Percentiles rank a stretch among this genome's conserved stretches.
Conservation (phyloP, 371 early-diverging fungal genomes). For the Gilbertella persicaria region DNA sequence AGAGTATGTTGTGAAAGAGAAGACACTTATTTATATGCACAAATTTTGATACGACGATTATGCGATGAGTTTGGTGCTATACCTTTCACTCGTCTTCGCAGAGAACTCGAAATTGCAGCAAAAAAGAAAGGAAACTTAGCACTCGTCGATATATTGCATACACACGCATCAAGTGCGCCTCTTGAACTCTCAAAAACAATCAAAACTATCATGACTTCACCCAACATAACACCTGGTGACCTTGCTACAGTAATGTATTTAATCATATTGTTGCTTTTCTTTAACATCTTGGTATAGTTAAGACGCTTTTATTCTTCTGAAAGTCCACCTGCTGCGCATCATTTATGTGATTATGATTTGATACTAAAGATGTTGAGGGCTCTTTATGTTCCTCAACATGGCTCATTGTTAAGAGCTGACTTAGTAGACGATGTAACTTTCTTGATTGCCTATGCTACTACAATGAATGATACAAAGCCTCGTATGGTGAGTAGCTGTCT, state of each 20-base stretch:
- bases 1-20: constrained; percentile 67
- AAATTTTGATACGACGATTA: constrained; percentile 55
- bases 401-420: constrained; percentile 44
- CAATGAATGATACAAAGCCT: constrained; percentile 40
- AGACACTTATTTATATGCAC: constrained; percentile 69
- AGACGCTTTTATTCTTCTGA: constrained; percentile 47
- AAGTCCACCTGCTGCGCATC: constrained; percentile 47
- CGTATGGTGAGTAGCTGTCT: background rate
- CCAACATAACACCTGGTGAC: constrained; percentile 66
- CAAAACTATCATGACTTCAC: constrained; percentile 55
- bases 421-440: constrained; percentile 62
- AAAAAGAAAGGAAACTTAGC: constrained; percentile 45
- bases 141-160: constrained; percentile 55
- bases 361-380: constrained; percentile 49
- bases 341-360: constrained; percentile 58
- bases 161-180: constrained; percentile 50
- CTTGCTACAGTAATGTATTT: constrained; percentile 44
- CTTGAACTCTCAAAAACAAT: constrained; percentile 53
- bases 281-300: constrained; percentile 29
- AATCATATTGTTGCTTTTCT: background rate
- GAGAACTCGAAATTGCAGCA: constrained; percentile 63
- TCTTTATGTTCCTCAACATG: constrained; percentile 51
- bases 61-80: constrained; percentile 51
- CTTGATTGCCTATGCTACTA: constrained; percentile 61
- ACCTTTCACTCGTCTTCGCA: constrained; percentile 56